A percentile compares a stretch with the other conserved stretches of the same genome.
phyloP scores from a whole-genome alignment of 129 eudicot genomes.

The Lactuca sativa region DNA sequence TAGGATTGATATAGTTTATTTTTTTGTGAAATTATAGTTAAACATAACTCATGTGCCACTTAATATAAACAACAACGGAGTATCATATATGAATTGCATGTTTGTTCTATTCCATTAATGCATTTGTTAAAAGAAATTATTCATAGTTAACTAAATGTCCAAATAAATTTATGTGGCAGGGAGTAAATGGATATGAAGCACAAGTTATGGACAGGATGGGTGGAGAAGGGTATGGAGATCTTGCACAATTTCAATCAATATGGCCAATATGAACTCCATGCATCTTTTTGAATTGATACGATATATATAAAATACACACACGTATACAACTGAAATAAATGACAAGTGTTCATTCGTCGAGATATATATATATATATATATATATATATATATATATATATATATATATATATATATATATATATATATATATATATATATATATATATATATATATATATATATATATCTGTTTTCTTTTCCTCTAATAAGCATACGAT shows the following conservation, averaged over 20 bases:
- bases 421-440: too few species aligned
- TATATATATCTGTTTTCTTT: background rate
- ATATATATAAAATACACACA: constrained; percentile 6
- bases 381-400: too few species aligned
- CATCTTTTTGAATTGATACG: background rate
- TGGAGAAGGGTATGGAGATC: constrained; percentile 67
- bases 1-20: too few species aligned
- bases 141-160: constrained; percentile 18
- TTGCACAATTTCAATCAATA: constrained; percentile 53
- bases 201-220: constrained; percentile 62
- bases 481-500: constrained; percentile 5
- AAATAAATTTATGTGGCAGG: constrained; percentile 40
- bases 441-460: too few species aligned
- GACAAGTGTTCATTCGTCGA: background rate
- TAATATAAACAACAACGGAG: too few species aligned
- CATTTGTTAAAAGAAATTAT: constrained; percentile 1
- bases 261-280: constrained; percentile 49
- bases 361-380: too few species aligned
- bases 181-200: constrained; percentile 64
- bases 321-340: constrained; percentile 15
- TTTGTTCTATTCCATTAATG: constrained; percentile 5
- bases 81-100: too few species aligned
- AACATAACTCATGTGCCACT: too few species aligned
- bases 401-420: too few species aligned
- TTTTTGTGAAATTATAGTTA: too few species aligned